Evolutionary conservation across 805 yeast species (phyloP).

Genomic region (Saccharomycopsis selenospora): DNA sequence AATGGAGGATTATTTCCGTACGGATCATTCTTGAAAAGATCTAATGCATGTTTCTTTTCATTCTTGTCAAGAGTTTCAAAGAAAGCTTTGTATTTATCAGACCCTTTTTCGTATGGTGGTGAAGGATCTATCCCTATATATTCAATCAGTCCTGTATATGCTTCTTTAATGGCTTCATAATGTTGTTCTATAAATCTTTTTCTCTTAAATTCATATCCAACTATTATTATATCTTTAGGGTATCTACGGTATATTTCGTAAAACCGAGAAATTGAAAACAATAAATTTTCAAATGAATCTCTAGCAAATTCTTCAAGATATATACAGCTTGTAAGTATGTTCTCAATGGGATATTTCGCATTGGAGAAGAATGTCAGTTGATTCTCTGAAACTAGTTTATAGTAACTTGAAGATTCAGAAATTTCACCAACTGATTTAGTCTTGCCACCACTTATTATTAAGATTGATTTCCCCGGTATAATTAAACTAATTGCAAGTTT

Average conservation of each 20-base stretch:
- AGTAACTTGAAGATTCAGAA: constrained; percentile 59
- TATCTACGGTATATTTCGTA: constrained; percentile 38
- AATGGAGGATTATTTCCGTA: constrained; percentile 45
- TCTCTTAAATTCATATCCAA: constrained; percentile 72
- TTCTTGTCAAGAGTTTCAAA: constrained; percentile 38
- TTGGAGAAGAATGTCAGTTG: constrained; percentile 2
- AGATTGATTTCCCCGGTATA: constrained; percentile 30
- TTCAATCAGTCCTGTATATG: constrained; percentile 29
- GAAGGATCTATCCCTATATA: constrained; percentile 56
- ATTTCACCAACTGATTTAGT: constrained; percentile 53
- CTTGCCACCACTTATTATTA: constrained; percentile 59
- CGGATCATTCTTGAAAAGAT: constrained; percentile 48
- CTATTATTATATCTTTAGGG: constrained; percentile 48
- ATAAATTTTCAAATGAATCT: constrained; percentile 72
- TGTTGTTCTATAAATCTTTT: constrained; percentile 51
- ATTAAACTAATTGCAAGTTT: constrained; percentile 35
- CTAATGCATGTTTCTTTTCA: constrained; percentile 49
- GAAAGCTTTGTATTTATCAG: constrained; percentile 31
- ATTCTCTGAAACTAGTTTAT: constrained; percentile 18
- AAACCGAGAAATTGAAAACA: constrained; percentile 52
- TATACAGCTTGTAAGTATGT: constrained; percentile 27
- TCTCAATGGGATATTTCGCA: constrained; percentile 2
- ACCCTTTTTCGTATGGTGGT: constrained; percentile 30
- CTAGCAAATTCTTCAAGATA: constrained; percentile 64
- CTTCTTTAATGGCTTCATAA: constrained; percentile 38